phyloP scores from a whole-genome alignment of 768 basidiomycete species.

The Serpula lacrymans region DNA sequence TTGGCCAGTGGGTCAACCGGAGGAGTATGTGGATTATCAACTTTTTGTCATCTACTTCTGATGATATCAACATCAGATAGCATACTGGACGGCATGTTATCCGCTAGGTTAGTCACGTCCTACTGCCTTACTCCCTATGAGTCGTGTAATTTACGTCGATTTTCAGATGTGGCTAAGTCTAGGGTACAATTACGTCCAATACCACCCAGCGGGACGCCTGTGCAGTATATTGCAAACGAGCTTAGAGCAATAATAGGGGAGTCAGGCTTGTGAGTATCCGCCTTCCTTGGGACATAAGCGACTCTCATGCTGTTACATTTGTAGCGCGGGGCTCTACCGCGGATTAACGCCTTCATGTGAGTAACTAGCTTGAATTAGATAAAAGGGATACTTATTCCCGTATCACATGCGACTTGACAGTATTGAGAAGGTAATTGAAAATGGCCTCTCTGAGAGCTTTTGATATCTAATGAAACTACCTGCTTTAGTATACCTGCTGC shows the following conservation, averaged over 20 bases:
- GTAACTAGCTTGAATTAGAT: conserved; percentile 23
- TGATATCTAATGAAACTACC: not conserved
- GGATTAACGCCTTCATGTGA: conserved; percentile 75
- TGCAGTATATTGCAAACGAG: conserved; percentile 74
- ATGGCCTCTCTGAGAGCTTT: not conserved
- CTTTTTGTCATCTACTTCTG: conserved; percentile 11
- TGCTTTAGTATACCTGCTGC: conserved; percentile 79
- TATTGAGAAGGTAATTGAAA: conserved; percentile 57
- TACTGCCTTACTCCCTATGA: not conserved
- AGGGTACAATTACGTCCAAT: conserved; percentile 75
- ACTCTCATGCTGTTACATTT: not conserved
- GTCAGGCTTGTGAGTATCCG: conserved; percentile 61
- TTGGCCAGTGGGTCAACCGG: conserved; percentile 81
- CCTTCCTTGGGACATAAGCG: not conserved
- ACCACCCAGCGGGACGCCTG: conserved; percentile 72
- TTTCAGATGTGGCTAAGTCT: conserved; percentile 84
- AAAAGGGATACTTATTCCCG: not conserved
- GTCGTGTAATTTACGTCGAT: not conserved
- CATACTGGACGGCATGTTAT: conserved; percentile 94
- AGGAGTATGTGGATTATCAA: conserved; percentile 49
- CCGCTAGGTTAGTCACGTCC: conserved; percentile 56
- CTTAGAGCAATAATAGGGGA: conserved; percentile 64
- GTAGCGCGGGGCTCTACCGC: conserved; percentile 62
- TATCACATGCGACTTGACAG: conserved; percentile 29
- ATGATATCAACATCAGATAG: conserved; percentile 43